Percentiles rank a stretch among this genome's conserved stretches.
These are phyloP conservation scores for Platismatia glauca DNA, from an alignment of 495 filamentous ascomycete species.

Conservation along the genomic window DNA sequence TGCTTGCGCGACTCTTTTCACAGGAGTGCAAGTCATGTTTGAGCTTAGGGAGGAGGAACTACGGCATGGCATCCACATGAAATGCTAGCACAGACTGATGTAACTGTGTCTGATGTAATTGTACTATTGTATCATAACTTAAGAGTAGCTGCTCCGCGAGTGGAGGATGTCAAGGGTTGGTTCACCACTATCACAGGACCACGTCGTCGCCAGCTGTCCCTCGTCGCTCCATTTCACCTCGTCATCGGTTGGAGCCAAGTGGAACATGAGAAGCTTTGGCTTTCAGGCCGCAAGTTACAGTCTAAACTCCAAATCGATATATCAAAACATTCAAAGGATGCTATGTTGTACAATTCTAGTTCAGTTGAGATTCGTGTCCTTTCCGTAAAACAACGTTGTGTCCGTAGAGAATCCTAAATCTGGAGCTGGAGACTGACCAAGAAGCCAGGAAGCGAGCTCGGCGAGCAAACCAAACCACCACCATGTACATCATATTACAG, in stretches of 20 bases:
- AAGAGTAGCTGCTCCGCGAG: not conserved
- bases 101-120: not conserved
- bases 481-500: not conserved
- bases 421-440: not conserved
- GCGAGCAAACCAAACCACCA: not conserved
- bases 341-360: no score
- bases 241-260: no score
- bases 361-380: not conserved
- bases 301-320: no score
- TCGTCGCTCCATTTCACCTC: no score
- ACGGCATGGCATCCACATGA: conserved; percentile 72
- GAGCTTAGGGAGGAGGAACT: conserved; percentile 80
- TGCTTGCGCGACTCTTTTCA: conserved; percentile 66
- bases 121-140: not conserved
- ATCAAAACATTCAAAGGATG: no score
- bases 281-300: no score
- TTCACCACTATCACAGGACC: not conserved
- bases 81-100: conserved; percentile 49
- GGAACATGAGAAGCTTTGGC: no score
- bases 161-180: not conserved
- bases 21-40: conserved; percentile 92
- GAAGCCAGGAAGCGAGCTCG: not conserved
- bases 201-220: no score
- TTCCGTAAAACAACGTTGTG: not conserved
- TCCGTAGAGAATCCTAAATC: not conserved